Conservation (phyloP, 2,329 filamentous ascomycete genomes). For the Pseudogymnoascus sp. region DNA sequence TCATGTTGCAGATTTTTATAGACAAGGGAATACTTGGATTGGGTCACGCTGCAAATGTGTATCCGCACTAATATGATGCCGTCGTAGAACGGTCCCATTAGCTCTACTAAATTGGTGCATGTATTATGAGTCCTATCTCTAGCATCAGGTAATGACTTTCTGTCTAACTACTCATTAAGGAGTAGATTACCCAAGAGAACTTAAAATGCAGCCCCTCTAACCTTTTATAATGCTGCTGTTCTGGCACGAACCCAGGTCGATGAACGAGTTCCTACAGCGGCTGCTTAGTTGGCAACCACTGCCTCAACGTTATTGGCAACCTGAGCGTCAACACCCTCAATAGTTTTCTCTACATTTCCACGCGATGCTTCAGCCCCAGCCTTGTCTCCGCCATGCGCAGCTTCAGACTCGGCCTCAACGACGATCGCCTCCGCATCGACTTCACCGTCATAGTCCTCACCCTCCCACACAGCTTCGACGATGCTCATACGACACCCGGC, state of each 20-base stretch:
- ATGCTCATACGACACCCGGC: slow-evolving; percentile 41
- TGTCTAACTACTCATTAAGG: not conserved
- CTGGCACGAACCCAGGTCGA: not conserved
- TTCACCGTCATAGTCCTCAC: slow-evolving; percentile 20
- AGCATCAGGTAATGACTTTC: not conserved
- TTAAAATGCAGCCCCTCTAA: not conserved
- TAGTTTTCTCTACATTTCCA: not conserved
- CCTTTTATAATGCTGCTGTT: not conserved
- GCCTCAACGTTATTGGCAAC: not conserved
- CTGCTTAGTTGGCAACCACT: not conserved
- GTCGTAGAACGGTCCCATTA: not conserved
- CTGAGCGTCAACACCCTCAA: not conserved
- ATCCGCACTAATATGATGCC: not conserved
- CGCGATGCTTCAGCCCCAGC: not conserved
- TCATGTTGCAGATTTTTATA: not conserved
- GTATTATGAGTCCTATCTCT: not conserved
- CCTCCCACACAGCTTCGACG: slow-evolving; percentile 41
- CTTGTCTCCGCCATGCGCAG: not conserved
- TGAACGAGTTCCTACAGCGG: not conserved
- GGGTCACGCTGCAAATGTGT: not conserved
- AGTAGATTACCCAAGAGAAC: not conserved
- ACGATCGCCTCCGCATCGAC: not conserved
- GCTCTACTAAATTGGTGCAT: not conserved
- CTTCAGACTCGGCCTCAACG: not conserved
- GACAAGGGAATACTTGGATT: not conserved